phyloP scores from a whole-genome alignment of 1,284 basidiomycete species.

The Ganoderma sinense region DNA sequence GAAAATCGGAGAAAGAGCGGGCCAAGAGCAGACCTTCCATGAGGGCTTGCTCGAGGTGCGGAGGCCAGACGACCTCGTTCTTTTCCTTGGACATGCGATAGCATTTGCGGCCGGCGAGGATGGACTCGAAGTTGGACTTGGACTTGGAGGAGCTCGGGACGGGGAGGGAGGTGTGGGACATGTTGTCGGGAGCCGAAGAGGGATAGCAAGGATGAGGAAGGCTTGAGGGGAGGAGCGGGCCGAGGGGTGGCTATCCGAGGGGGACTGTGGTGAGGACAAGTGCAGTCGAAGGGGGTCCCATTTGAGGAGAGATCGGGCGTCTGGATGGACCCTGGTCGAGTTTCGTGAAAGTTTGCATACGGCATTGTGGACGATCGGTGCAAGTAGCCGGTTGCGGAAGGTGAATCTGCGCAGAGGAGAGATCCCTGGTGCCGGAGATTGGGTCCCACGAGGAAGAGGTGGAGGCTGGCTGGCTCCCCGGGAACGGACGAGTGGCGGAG shows the following conservation, averaged over 20 bases:
- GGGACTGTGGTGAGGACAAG: constrained; percentile 7
- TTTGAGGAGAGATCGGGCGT: constrained; percentile 1
- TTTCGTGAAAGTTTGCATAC: background rate
- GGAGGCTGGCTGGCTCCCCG: too few relatives aligned
- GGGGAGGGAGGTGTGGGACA: constrained; percentile 8
- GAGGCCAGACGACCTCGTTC: constrained; percentile 75
- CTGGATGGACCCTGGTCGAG: background rate
- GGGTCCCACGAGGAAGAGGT: background rate
- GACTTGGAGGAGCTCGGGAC: constrained; percentile 15
- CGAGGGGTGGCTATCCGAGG: constrained; percentile 1
- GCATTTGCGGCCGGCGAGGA: constrained; percentile 67
- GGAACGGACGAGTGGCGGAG: background rate
- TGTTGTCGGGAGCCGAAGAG: background rate
- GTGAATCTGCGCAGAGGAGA: background rate
- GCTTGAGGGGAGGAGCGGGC: background rate
- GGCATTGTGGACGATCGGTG: constrained; percentile 9
- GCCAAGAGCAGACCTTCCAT: constrained; percentile 59
- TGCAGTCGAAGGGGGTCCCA: background rate
- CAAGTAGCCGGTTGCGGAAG: background rate
- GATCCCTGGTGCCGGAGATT: background rate
- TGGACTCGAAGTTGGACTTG: constrained; percentile 49
- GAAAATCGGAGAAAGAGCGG: background rate
- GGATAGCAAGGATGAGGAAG: background rate
- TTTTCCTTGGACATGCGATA: constrained; percentile 71
- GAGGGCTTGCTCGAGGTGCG: constrained; percentile 71